Conservation (phyloP, 225 moss, liverwort and hornwort genomes). For the Thuidium tamariscinum region DNA sequence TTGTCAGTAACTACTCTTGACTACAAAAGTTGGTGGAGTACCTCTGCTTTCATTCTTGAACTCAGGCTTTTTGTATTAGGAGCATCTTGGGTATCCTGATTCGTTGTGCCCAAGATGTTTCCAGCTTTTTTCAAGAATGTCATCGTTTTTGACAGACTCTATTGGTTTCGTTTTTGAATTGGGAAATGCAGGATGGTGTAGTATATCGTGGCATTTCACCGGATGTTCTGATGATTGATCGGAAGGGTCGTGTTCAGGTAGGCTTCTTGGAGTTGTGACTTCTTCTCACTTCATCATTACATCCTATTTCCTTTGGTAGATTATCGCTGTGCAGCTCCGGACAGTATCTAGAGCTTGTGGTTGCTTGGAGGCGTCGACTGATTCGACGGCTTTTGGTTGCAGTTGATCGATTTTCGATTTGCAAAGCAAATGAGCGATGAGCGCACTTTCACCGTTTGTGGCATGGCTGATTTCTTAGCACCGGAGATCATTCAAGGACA, state of each 20-base stretch:
- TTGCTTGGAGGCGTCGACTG: background rate
- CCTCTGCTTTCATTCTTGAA: background rate
- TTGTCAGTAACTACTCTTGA: background rate
- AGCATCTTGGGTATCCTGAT: background rate
- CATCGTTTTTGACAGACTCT: background rate
- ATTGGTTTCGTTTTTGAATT: background rate
- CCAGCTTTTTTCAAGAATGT: background rate
- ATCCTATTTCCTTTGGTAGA: background rate
- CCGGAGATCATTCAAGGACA: conserved; percentile 49
- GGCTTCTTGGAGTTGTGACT: background rate
- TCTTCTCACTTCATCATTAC: background rate
- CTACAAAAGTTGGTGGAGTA: background rate
- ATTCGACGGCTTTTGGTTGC: background rate
- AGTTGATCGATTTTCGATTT: conserved; percentile 53
- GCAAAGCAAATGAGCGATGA: conserved; percentile 50
- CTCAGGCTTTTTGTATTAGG: background rate
- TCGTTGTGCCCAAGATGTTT: background rate
- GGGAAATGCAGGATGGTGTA: conserved; percentile 39
- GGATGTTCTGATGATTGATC: conserved; percentile 55
- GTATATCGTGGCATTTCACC: conserved; percentile 56
- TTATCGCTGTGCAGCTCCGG: background rate
- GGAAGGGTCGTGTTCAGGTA: conserved; percentile 46
- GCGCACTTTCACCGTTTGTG: conserved; percentile 44
- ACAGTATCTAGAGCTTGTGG: background rate
- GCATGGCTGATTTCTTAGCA: conserved; percentile 60